Conservation (phyloP, 306 rosid genomes). For the Dryas alaskensis region DNA sequence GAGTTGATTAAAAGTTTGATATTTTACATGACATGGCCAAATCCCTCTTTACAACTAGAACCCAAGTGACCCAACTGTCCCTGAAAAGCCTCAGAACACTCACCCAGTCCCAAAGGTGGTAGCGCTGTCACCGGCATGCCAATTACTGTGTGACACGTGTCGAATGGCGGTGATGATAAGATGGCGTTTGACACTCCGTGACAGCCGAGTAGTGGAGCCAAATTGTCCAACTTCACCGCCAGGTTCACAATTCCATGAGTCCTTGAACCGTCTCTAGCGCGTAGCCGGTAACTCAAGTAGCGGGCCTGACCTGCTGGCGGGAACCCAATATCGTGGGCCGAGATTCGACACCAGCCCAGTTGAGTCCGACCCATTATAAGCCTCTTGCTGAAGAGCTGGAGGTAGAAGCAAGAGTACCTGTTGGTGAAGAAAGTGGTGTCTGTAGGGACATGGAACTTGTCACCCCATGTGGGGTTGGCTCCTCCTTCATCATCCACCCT, state of each 20-base stretch:
- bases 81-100: neutral
- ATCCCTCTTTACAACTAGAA: neutral
- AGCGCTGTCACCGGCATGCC: slow-evolving; percentile 48
- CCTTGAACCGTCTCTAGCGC: slow-evolving; percentile 54
- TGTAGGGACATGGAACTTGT: slow-evolving; percentile 43
- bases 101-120: neutral
- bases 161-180: neutral
- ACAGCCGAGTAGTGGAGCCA: slow-evolving; percentile 9
- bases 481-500: slow-evolving; percentile 40
- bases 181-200: neutral
- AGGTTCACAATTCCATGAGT: slow-evolving; percentile 41
- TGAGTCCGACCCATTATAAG: slow-evolving; percentile 37
- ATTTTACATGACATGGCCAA: neutral
- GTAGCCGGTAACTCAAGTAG: slow-evolving; percentile 55
- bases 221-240: slow-evolving; percentile 33
- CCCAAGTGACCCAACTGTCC: neutral
- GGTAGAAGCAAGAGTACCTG: slow-evolving; percentile 33
- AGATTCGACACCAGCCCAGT: slow-evolving; percentile 55
- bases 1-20: neutral
- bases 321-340: slow-evolving; percentile 42
- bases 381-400: slow-evolving; percentile 41
- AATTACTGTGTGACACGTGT: slow-evolving; percentile 44
- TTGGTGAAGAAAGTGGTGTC: slow-evolving; percentile 43
- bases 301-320: slow-evolving; percentile 29
- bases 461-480: slow-evolving; percentile 38